A percentile compares a stretch with the other conserved stretches of the same genome.
phyloP scores from a whole-genome alignment of 805 yeast species.

The Wickerhamiella dianesei region DNA sequence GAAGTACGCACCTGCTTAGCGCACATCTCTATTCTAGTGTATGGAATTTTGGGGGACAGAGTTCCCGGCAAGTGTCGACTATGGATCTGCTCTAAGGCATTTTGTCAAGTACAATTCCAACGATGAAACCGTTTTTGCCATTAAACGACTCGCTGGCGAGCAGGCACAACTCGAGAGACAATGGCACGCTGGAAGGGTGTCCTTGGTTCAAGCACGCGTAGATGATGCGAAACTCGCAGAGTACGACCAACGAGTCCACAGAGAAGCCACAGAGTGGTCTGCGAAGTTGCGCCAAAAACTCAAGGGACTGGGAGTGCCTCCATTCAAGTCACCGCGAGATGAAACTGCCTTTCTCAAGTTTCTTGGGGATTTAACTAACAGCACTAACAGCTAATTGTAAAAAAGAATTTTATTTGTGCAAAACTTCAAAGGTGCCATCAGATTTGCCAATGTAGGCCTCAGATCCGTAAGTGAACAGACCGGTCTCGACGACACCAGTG shows the following conservation, averaged over 20 bases:
- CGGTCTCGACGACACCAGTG: conserved; percentile 95
- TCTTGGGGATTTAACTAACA: conserved; percentile 1
- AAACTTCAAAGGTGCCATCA: conserved; percentile 42
- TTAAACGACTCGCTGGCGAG: not conserved
- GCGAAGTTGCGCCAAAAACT: not conserved
- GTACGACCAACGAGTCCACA: not conserved
- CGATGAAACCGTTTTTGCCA: not conserved
- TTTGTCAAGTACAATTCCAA: not conserved
- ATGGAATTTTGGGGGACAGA: conserved; percentile 1
- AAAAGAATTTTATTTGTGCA: conserved; percentile 1
- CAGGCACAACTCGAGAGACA: not conserved
- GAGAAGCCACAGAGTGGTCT: not conserved
- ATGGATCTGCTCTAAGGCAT: not conserved
- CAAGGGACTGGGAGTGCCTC: not conserved
- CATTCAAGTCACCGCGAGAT: not conserved
- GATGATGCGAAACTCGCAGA: conserved; percentile 1
- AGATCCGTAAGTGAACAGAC: conserved; percentile 60
- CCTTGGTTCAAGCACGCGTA: conserved; percentile 1
- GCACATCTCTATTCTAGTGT: no score
- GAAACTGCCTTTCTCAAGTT: not conserved
- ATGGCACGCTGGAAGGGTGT: conserved; percentile 1
- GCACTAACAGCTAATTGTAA: not conserved
- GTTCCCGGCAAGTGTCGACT: not conserved
- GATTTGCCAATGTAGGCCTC: conserved; percentile 84
- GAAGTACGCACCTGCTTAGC: no score